Conservation (phyloP, 495 filamentous ascomycete genomes). For the Penicillium desertorum region DNA sequence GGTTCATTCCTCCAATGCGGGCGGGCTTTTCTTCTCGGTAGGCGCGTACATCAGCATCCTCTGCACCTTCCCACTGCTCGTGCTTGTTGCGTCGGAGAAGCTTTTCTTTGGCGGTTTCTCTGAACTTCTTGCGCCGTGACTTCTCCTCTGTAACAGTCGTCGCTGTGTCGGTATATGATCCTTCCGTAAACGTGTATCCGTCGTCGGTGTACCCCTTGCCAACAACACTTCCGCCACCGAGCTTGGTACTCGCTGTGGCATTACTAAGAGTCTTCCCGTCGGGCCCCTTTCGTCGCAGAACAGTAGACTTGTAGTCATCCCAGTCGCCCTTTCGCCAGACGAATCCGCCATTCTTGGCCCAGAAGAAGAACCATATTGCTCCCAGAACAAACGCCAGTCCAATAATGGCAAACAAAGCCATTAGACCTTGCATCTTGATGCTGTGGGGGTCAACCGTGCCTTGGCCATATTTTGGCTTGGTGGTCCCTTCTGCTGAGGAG, state of each 20-base stretch:
- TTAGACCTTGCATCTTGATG: constrained; percentile 81
- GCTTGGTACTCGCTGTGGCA: constrained; percentile 74
- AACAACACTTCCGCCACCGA: constrained; percentile 77
- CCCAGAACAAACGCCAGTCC: constrained; percentile 74
- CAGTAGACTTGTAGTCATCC: constrained; percentile 98
- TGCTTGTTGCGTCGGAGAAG: constrained; percentile 42
- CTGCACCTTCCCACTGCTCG: constrained; percentile 55
- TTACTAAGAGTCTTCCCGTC: constrained; percentile 79
- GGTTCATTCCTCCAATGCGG: constrained; percentile 81
- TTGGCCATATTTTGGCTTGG: constrained; percentile 34
- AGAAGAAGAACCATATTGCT: constrained; percentile 97
- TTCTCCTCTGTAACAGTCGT: constrained; percentile 46
- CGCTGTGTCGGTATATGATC: constrained; percentile 38
- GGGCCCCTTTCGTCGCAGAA: constrained; percentile 86
- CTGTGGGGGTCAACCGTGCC: constrained; percentile 62
- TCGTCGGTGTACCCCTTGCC: constrained; percentile 61
- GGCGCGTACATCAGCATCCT: constrained; percentile 69
- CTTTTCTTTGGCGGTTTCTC: constrained; percentile 41
- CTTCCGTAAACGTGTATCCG: constrained; percentile 51
- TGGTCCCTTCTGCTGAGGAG: constrained; percentile 21
- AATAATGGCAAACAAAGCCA: constrained; percentile 82
- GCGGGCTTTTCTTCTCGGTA: constrained; percentile 85
- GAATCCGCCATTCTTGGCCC: constrained; percentile 94
- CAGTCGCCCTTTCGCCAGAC: constrained; percentile 80
- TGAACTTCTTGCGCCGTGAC: constrained; percentile 37